A percentile compares a stretch with the other conserved stretches of the same genome.
These are phyloP conservation scores for Acanthamoeba culbertsoni DNA, from an alignment of 208 protist species.

Conservation along the genomic window DNA sequence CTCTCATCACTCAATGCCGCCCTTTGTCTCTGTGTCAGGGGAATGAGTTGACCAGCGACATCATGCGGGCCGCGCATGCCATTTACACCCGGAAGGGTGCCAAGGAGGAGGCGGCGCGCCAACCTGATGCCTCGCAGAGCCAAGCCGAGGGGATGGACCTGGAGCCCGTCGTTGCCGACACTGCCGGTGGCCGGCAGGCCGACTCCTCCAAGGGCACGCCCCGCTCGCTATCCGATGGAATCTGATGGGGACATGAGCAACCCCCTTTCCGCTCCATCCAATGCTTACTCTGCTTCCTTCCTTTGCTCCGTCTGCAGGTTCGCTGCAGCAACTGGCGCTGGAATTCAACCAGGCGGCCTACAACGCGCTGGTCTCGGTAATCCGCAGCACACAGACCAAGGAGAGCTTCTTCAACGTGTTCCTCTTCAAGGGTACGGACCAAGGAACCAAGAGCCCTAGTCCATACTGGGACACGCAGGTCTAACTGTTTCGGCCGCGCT, in stretches of 20 bases:
- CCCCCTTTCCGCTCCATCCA: no score
- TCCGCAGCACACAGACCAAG: constrained; percentile 85
- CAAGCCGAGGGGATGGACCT: background rate
- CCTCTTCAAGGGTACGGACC: constrained; percentile 82
- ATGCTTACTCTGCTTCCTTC: no score
- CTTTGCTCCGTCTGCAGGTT: background rate
- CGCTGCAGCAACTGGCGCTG: constrained; percentile 21
- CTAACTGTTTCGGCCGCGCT: no score
- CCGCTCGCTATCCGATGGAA: no score
- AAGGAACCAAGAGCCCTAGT: no score
- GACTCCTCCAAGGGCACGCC: no score
- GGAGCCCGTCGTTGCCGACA: constrained; percentile 20
- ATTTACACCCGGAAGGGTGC: constrained; percentile 39
- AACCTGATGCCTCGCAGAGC: background rate
- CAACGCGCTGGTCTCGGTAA: constrained; percentile 82
- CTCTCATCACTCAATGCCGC: background rate
- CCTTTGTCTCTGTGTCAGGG: constrained; percentile 71
- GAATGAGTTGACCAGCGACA: constrained; percentile 85
- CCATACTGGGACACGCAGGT: no score
- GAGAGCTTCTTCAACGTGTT: constrained; percentile 87
- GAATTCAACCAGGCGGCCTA: constrained; percentile 83
- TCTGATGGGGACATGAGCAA: no score
- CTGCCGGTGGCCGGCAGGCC: background rate
- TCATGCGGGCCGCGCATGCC: constrained; percentile 83
- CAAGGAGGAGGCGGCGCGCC: background rate